These are phyloP conservation scores for Smittium culicis DNA, from an alignment of 371 early-diverging fungal species.

Conservation along the genomic window DNA sequence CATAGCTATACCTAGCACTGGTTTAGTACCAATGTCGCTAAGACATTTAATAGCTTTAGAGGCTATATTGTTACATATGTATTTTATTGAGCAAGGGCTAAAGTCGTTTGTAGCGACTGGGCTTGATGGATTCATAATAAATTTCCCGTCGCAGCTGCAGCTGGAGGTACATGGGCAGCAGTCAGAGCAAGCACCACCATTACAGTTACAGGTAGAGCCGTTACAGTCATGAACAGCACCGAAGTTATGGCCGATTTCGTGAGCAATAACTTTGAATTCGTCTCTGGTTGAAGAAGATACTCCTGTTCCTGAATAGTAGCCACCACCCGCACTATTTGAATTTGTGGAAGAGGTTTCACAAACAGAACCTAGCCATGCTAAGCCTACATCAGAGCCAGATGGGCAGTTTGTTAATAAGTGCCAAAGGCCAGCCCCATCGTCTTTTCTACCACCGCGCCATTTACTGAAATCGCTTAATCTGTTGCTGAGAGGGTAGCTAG, in stretches of 20 bases:
- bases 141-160: slow-evolving; percentile 65
- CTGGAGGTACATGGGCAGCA: slow-evolving; percentile 56
- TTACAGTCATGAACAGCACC: slow-evolving; percentile 43
- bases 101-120: slow-evolving; percentile 49
- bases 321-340: slow-evolving; percentile 31
- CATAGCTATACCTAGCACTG: slow-evolving; percentile 39
- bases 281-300: slow-evolving; percentile 70
- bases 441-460: slow-evolving; percentile 62
- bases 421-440: slow-evolving; percentile 78
- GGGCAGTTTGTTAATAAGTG: slow-evolving; percentile 84
- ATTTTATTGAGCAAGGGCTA: slow-evolving; percentile 62
- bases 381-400: slow-evolving; percentile 76
- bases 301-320: slow-evolving; percentile 59
- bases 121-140: slow-evolving; percentile 73
- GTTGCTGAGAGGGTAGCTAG: slow-evolving; percentile 52
- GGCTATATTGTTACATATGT: slow-evolving; percentile 47
- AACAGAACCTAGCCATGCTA: slow-evolving; percentile 80
- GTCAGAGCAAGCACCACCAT: slow-evolving; percentile 30
- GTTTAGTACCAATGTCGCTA: slow-evolving; percentile 41
- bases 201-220: slow-evolving; percentile 39
- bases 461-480: slow-evolving; percentile 76
- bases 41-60: slow-evolving; percentile 27
- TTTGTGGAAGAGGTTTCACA: slow-evolving; percentile 40
- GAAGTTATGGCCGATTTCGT: slow-evolving; percentile 88
- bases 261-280: slow-evolving; percentile 93